phyloP scores from a whole-genome alignment of 2,329 filamentous ascomycete genomes.

The Penicillium palitans region DNA sequence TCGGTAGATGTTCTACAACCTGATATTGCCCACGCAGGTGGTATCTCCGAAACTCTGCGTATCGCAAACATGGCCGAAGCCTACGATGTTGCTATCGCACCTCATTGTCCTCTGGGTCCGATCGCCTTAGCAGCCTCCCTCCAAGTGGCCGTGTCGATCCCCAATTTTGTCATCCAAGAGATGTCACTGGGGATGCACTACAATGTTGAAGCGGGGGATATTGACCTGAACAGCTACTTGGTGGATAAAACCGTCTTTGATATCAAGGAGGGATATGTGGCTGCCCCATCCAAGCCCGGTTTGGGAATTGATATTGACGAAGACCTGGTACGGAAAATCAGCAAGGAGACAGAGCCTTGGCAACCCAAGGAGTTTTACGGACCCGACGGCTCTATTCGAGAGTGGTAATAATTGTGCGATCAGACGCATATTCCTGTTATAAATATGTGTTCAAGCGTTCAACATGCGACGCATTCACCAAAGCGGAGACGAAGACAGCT shows the following conservation, averaged over 20 bases:
- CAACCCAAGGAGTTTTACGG: constrained; percentile 66
- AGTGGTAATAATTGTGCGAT: constrained; percentile 56
- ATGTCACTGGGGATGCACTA: constrained; percentile 82
- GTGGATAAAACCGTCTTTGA: constrained; percentile 66
- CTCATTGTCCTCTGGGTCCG: constrained; percentile 72
- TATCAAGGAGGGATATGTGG: constrained; percentile 65
- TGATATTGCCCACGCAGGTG: constrained; percentile 69
- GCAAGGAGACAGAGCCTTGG: constrained; percentile 64
- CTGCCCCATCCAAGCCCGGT: constrained; percentile 59
- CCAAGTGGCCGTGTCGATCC: constrained; percentile 62
- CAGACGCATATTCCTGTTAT: neutral
- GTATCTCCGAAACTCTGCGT: constrained; percentile 68
- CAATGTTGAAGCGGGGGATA: constrained; percentile 61
- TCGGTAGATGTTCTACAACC: constrained; percentile 73
- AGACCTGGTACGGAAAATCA: constrained; percentile 61
- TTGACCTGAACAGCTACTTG: constrained; percentile 67
- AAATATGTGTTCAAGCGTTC: neutral
- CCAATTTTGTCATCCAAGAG: constrained; percentile 74
- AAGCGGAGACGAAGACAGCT: neutral
- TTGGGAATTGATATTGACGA: constrained; percentile 73
- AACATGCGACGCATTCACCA: neutral
- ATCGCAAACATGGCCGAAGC: constrained; percentile 71
- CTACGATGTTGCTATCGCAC: constrained; percentile 71
- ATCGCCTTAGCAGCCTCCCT: constrained; percentile 71
- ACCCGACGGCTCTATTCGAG: constrained; percentile 64